These are phyloP conservation scores for Papiliotrema fonsecae DNA, from an alignment of 1,284 basidiomycete species.

Conservation along the genomic window DNA sequence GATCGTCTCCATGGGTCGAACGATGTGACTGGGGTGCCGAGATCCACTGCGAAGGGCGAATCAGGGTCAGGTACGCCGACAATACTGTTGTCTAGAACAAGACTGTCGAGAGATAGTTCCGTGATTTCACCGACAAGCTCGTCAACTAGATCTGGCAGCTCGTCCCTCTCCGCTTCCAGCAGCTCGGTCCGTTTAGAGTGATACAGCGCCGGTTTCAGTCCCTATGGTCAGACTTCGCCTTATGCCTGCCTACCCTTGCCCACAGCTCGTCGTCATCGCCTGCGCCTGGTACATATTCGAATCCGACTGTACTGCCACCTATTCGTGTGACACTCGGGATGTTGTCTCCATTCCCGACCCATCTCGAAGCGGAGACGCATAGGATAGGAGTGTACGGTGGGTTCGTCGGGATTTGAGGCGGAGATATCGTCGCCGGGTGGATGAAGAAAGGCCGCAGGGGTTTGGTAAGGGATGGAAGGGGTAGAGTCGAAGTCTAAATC, in stretches of 20 bases:
- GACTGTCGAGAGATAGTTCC: background rate
- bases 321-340: conserved; percentile 32
- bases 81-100: background rate
- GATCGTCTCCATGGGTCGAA: background rate
- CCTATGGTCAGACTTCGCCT: conserved; percentile 17
- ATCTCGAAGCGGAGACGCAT: conserved; percentile 45
- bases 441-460: conserved; percentile 48
- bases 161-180: conserved; percentile 29
- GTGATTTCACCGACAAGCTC: conserved; percentile 14
- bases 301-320: conserved; percentile 33
- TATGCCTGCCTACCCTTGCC: conserved; percentile 34
- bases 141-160: conserved; percentile 31
- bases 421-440: conserved; percentile 33
- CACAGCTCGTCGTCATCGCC: conserved; percentile 50
- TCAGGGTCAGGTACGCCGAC: conserved; percentile 13
- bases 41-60: conserved; percentile 20
- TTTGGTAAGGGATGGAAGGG: conserved; percentile 34
- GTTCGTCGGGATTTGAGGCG: conserved; percentile 24
- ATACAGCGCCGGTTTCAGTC: conserved; percentile 38
- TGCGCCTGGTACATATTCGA: conserved; percentile 47
- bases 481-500: conserved; percentile 37
- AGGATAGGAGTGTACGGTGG: conserved; percentile 42
- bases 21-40: conserved; percentile 19
- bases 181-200: conserved; percentile 29
- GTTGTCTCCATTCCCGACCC: conserved; percentile 30